These are phyloP conservation scores for Sideroxylon spinosum DNA, from an alignment of 179 eudicot species.

Conservation along the genomic window DNA sequence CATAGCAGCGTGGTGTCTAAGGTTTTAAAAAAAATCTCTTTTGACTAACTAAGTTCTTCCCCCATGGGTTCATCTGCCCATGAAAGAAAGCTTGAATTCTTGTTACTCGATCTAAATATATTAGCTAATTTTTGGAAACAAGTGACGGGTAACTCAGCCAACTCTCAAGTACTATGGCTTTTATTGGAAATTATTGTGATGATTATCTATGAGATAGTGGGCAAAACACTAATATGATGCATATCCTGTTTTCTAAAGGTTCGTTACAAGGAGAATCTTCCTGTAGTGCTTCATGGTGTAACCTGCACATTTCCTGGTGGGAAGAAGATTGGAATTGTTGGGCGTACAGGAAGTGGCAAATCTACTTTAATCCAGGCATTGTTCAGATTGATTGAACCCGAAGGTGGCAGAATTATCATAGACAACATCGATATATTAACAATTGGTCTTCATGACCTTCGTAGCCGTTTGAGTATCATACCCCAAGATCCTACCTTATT, in stretches of 20 bases:
- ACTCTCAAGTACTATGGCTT: background rate
- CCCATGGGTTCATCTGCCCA: too few relatives aligned
- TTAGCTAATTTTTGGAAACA: background rate
- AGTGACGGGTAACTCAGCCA: background rate
- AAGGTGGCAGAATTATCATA: slow-evolving; percentile 74
- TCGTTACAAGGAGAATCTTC: slow-evolving; percentile 90
- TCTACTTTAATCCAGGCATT: slow-evolving; percentile 92
- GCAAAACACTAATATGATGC: background rate
- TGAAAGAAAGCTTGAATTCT: too few relatives aligned
- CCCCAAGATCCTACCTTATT: slow-evolving; percentile 97
- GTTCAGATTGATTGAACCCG: slow-evolving; percentile 88
- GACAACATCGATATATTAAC: slow-evolving; percentile 81
- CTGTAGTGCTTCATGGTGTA: slow-evolving; percentile 79
- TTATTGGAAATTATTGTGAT: background rate
- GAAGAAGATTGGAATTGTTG: slow-evolving; percentile 91
- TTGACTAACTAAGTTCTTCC: too few relatives aligned
- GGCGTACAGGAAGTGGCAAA: slow-evolving; percentile 98
- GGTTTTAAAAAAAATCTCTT: too few relatives aligned
- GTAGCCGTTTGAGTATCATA: slow-evolving; percentile 88
- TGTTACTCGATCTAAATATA: background rate
- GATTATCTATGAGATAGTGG: background rate
- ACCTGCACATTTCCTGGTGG: slow-evolving; percentile 92
- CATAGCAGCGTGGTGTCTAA: too few relatives aligned
- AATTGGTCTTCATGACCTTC: slow-evolving; percentile 95
- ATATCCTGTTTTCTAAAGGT: slow-evolving; percentile 45